Base-by-base conservation (phyloP, 2,329 filamentous ascomycete genomes). In the Cladosporium sp. region DNA sequence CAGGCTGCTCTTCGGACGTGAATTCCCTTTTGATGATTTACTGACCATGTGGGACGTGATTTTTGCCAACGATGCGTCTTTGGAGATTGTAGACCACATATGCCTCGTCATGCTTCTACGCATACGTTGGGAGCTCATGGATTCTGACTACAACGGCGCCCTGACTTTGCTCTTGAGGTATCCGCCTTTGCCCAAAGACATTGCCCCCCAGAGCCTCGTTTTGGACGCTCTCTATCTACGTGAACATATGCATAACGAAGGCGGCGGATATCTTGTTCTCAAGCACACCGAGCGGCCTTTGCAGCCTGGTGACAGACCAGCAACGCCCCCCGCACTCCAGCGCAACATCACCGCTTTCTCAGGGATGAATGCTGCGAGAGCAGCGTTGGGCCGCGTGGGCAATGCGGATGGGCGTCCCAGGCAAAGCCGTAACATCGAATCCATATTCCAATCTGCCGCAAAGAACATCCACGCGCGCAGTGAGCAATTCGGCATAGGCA, bases 21-120 rank as follows among this genome's bases (percentile, higher is more conserved):
- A 99, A 71, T 97, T 97, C 65, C 85, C 90, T 0, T 95, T 97
- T 60, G 85, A 92, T 55, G 85, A 96, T 61, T 82, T 92, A 39
- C 81, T 99, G 36, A 78, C 84, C 20, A 81, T 99, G 57, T 99
- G 94, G 94, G 94, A 99, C 74, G 83, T 87, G 7, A 79, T 99
- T 1, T 95, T 99, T 70, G 89, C 92, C 1, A 85, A 95, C 66
- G 92, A 96, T 66, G 82, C 93, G 7, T 81, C 83, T 0, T 75
- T 96, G 25, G 85, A 91, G 50, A 77, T 97, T 32, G 85, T 97
- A 64, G 91, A 97, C 68, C 80, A 94, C 56, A 86, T 97, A n/a
- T 97, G 92, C 65, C 85, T 97, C 52, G 87, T 91, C 5, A 97
- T 99, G 92, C 78, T 99, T 22, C 78, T 99, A 45, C 84, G 94